Percentiles rank a stretch among this genome's conserved stretches.
Evolutionary conservation across 441 rosid genomes (phyloP).

Genomic region (Pelargonium citronellum): DNA sequence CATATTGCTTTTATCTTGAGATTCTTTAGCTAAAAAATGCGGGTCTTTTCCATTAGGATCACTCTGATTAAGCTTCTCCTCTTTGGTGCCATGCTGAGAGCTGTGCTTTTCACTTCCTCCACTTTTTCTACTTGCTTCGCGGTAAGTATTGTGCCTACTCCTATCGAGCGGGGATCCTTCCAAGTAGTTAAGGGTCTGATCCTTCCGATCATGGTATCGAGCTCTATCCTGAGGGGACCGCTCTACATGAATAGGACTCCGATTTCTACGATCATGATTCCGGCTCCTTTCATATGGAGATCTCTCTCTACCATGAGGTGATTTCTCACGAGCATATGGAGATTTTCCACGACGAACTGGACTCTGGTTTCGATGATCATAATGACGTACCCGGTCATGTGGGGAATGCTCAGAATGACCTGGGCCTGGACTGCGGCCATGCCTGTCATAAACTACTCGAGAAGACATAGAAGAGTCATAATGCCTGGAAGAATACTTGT

Average conservation of each 20-base stretch:
- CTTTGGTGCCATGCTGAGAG: slow-evolving; percentile 43
- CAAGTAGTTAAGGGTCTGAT: slow-evolving; percentile 47
- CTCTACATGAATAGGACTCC: slow-evolving; percentile 72
- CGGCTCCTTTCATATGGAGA: slow-evolving; percentile 73
- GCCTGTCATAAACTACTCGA: slow-evolving; percentile 67
- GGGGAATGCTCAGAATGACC: slow-evolving; percentile 69
- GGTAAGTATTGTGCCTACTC: slow-evolving; percentile 36
- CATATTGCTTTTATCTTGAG: slow-evolving; percentile 42
- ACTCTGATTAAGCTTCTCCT: slow-evolving; percentile 45
- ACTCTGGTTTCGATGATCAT: slow-evolving; percentile 67
- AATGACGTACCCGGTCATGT: slow-evolving; percentile 54
- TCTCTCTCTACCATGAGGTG: slow-evolving; percentile 43
- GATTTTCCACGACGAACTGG: slow-evolving; percentile 42
- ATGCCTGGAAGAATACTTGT: slow-evolving; percentile 70
- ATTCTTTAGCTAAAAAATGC: slow-evolving; percentile 40
- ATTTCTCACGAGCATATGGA: slow-evolving; percentile 35
- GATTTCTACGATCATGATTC: slow-evolving; percentile 58
- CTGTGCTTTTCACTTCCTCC: slow-evolving; percentile 50
- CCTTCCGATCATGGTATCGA: slow-evolving; percentile 62
- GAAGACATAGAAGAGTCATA: slow-evolving; percentile 63
- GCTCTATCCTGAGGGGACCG: slow-evolving; percentile 63
- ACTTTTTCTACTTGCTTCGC: slow-evolving; percentile 53
- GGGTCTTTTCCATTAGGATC: slow-evolving; percentile 48
- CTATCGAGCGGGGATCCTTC: slow-evolving; percentile 68
- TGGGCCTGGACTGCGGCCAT: slow-evolving; percentile 77